Percentiles rank a stretch among this genome's conserved stretches.
phyloP scores from a whole-genome alignment of 768 basidiomycete genomes.

The Amanita rimosa region DNA sequence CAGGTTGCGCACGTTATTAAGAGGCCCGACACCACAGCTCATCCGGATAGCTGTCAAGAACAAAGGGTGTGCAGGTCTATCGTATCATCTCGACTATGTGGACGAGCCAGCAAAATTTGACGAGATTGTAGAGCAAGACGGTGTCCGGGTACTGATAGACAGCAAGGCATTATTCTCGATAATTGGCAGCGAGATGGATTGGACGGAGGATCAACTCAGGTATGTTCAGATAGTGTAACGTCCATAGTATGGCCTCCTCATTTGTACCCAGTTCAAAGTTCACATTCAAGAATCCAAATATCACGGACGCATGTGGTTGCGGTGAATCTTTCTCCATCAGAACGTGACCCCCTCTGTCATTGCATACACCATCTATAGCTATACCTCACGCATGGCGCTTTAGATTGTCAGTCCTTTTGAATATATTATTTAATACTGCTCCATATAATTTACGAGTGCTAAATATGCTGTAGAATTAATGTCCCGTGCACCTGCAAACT shows the following conservation, averaged over 20 bases:
- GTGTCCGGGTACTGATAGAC: slow-evolving; percentile 88
- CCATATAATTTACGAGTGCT: slow-evolving; percentile 7
- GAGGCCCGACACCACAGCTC: slow-evolving; percentile 80
- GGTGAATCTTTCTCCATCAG: slow-evolving; percentile 82
- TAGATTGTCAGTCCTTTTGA: background rate
- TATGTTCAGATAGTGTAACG: slow-evolving; percentile 21
- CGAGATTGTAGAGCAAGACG: slow-evolving; percentile 94
- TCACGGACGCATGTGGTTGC: slow-evolving; percentile 91
- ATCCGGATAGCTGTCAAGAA: slow-evolving; percentile 94
- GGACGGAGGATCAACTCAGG: slow-evolving; percentile 90
- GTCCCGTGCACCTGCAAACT: no score
- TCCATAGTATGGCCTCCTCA: slow-evolving; percentile 1
- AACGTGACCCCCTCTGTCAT: slow-evolving; percentile 15
- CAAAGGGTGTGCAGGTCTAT: slow-evolving; percentile 87
- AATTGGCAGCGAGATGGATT: slow-evolving; percentile 99
- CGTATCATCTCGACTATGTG: slow-evolving; percentile 93
- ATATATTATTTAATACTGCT: slow-evolving; percentile 8
- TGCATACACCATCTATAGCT: slow-evolving; percentile 1
- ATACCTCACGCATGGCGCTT: background rate
- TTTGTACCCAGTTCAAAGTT: slow-evolving; percentile 52
- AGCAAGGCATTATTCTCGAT: slow-evolving; percentile 95
- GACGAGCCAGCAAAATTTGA: slow-evolving; percentile 86
- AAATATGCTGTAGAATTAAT: background rate
- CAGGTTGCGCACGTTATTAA: slow-evolving; percentile 61
- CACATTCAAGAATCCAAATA: slow-evolving; percentile 83